Conservation (phyloP, 371 early-diverging fungal species). For the Mycotypha africana region DNA sequence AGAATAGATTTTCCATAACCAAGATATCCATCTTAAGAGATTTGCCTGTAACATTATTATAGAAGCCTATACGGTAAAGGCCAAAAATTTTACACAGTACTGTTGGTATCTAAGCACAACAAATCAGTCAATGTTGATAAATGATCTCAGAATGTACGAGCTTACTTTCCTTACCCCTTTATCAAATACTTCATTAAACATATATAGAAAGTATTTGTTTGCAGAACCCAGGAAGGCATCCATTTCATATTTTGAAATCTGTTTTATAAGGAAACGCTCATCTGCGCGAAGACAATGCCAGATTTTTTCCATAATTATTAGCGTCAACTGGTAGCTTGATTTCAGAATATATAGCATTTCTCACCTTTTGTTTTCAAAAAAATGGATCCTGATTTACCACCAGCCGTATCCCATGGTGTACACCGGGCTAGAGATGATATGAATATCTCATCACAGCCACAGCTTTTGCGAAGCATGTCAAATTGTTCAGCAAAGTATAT, state of each 20-base stretch:
- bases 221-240: constrained; percentile 90
- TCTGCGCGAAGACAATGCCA: too few species aligned
- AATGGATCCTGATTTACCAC: constrained; percentile 87
- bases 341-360: too few species aligned
- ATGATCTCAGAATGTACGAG: too few species aligned
- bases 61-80: constrained; percentile 82
- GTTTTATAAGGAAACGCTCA: constrained; percentile 89
- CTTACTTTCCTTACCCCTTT: constrained; percentile 52
- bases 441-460: constrained; percentile 79
- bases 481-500: constrained; percentile 93
- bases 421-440: constrained; percentile 85
- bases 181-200: constrained; percentile 78
- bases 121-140: neutral
- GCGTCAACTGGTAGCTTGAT: too few species aligned
- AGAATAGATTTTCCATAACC: constrained; percentile 95
- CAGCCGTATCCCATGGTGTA: constrained; percentile 73
- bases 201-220: constrained; percentile 87
- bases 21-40: constrained; percentile 85
- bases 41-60: constrained; percentile 74
- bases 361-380: constrained; percentile 79
- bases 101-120: constrained; percentile 73
- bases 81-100: constrained; percentile 93
- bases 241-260: constrained; percentile 80
- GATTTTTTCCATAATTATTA: neutral
- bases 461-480: constrained; percentile 79